phyloP scores from a whole-genome alignment of 192 early-diverging fungal species.

The Jimgerdemannia flammicorona region DNA sequence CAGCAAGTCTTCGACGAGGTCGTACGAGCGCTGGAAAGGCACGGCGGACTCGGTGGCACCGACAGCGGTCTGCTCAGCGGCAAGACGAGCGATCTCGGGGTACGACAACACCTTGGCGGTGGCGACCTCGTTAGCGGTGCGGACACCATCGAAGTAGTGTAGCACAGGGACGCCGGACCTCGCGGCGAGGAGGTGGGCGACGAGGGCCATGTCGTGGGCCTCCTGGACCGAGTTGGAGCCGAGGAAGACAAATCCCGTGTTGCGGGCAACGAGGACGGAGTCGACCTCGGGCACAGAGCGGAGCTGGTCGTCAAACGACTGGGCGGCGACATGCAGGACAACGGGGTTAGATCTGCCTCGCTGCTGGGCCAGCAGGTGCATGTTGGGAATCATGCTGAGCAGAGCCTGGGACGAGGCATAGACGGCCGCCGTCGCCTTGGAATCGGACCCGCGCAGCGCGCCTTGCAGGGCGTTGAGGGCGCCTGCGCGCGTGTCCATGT shows the following conservation, averaged over 20 bases:
- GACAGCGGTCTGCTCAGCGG: conserved; percentile 13
- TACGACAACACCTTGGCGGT: conserved; percentile 52
- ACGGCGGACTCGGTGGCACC: conserved; percentile 8
- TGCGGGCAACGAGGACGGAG: conserved; percentile 69
- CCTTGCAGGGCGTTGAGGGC: conserved; percentile 78
- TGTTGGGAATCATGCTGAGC: conserved; percentile 76
- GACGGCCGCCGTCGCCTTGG: conserved; percentile 36
- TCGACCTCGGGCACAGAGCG: conserved; percentile 57
- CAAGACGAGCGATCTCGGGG: conserved; percentile 40
- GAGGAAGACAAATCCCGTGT: conserved; percentile 76
- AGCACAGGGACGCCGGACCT: conserved; percentile 65
- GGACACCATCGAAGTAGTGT: conserved; percentile 77
- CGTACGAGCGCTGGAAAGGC: conserved; percentile 13
- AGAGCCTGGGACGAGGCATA: conserved; percentile 74
- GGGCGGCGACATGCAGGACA: conserved; percentile 82
- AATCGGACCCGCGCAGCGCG: conserved; percentile 40
- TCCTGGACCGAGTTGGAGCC: conserved; percentile 79
- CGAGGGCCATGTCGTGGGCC: conserved; percentile 82
- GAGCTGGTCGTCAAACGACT: conserved; percentile 58
- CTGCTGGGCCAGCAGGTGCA: conserved; percentile 65
- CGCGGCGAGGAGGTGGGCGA: conserved; percentile 76
- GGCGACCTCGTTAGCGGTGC: conserved; percentile 46
- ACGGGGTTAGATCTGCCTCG: conserved; percentile 41
- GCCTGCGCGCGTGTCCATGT: conserved; percentile 77
- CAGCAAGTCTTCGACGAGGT: conserved; percentile 37